Base-by-base conservation (phyloP, 495 filamentous ascomycete genomes). In the Penicillium simplicissimum region DNA sequence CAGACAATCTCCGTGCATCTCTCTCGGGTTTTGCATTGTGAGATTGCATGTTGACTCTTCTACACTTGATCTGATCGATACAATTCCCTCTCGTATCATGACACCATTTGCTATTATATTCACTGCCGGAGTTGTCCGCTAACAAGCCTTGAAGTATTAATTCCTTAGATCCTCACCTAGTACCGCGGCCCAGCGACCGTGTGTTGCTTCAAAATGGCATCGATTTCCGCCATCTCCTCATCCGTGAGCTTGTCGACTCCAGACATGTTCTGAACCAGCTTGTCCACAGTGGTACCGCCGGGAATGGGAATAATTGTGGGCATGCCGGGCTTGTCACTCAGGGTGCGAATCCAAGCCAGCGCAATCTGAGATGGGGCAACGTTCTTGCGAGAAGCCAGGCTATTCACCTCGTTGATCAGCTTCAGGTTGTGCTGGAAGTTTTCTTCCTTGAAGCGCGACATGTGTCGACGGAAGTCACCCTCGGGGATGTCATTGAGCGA, bases 251-350 rank as follows among this genome's bases (percentile, higher is more conserved):
- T 36, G 14, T 72, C 70, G 15, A 78, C 67, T 15, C 74, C 77
- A 23, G 64, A 52, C 63, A 74, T 65, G 40, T 84, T 84, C 64
- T 84, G 79, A 19, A 66, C 66, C 21, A 82, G 74, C 67, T 76
- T 79, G 57, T 78, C 76, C 36, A 63, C 68, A 15, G 79, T 82
- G 25, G 79, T 82, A 25, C 74, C 85, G 14, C 93, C 92, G 1
- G 92, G 93, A 63, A 97, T 96, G 4, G 92, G 93, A 58, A 96
- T 88, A 65, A 96, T 89, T 5, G 79, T 82, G 13, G 87, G 85
- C 70, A 88, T 81, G 13, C 86, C 90, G 42, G 85, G 77, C 65
- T 82, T 78, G 34, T 74, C 76, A 48, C 84, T 82, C 57, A 87
- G 69, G 4, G 76, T 75, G 36, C 74, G 73, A 4, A 88, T 77